These are phyloP conservation scores for Carex scoparia DNA, from an alignment of 176 grass and related monocot genomes.

Conservation along the genomic window DNA sequence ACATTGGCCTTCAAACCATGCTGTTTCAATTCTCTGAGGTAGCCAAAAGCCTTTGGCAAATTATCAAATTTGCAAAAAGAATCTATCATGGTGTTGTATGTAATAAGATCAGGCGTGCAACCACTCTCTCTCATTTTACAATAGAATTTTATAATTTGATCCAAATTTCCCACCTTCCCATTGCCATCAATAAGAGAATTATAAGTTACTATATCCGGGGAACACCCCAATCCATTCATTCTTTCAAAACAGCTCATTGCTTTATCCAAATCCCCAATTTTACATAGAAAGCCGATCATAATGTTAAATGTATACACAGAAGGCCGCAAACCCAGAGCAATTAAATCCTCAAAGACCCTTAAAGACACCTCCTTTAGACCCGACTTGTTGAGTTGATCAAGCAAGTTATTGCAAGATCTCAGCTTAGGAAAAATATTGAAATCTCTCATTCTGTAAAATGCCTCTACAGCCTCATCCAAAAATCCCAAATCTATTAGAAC, in stretches of 20 bases:
- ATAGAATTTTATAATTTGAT: conserved; percentile 52
- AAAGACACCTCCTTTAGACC: conserved; percentile 26
- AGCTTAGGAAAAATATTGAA: conserved; percentile 59
- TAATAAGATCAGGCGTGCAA: conserved; percentile 65
- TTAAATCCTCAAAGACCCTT: conserved; percentile 54
- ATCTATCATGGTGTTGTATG: conserved; percentile 81
- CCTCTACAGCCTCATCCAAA: conserved; percentile 42
- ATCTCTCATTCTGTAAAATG: conserved; percentile 49
- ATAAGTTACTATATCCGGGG: conserved; percentile 64
- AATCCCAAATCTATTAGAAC: conserved; percentile 38
- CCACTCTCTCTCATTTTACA: conserved; percentile 51
- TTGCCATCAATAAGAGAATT: conserved; percentile 91
- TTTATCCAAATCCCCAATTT: conserved; percentile 55
- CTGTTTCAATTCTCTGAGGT: conserved; percentile 75
- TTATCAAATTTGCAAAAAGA: conserved; percentile 77
- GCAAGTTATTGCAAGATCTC: conserved; percentile 88
- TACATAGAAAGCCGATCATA: conserved; percentile 86
- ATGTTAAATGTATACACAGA: conserved; percentile 94
- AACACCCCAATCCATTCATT: conserved; percentile 75
- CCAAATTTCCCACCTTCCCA: conserved; percentile 68
- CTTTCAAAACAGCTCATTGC: conserved; percentile 39
- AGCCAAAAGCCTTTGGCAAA: conserved; percentile 57
- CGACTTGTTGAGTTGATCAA: conserved; percentile 46
- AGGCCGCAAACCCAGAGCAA: conserved; percentile 34
- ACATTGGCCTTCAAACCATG: conserved; percentile 52